Percentiles rank a stretch among this genome's conserved stretches.
phyloP scores from a whole-genome alignment of 176 grass and related monocot genomes.

The Triticum monococcum region DNA sequence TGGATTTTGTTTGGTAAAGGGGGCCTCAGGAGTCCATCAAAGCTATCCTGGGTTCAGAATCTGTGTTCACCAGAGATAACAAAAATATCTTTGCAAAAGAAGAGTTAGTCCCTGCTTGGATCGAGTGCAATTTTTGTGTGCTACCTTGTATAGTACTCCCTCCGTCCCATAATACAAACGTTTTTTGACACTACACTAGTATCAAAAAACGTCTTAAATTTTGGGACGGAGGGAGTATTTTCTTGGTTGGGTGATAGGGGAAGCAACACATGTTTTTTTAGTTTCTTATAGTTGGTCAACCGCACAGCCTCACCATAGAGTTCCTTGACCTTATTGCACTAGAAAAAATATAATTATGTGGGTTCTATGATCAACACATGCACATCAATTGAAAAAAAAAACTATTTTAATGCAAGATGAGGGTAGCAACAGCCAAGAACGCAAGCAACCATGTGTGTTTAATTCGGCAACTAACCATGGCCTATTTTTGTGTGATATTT shows the following conservation, averaged over 20 bases:
- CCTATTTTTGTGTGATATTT: background rate
- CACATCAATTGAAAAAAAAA: background rate
- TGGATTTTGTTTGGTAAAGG: background rate
- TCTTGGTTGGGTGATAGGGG: background rate
- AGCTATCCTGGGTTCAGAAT: background rate
- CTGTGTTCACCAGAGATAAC: background rate
- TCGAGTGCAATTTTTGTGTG: too few species aligned
- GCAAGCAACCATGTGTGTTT: constrained; percentile 7
- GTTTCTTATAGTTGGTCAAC: constrained; percentile 31
- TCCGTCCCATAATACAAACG: too few species aligned
- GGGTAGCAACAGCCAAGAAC: constrained; percentile 24
- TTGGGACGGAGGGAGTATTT: too few species aligned
- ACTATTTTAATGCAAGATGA: background rate
- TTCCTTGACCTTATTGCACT: constrained; percentile 1
- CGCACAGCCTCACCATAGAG: constrained; percentile 5
- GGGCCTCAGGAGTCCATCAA: background rate
- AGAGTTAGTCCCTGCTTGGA: too few species aligned
- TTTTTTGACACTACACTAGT: too few species aligned
- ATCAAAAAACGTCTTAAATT: too few species aligned
- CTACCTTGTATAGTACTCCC: background rate
- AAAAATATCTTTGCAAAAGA: background rate
- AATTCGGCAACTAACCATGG: constrained; percentile 9
- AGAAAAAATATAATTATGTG: background rate
- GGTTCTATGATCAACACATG: constrained; percentile 1
- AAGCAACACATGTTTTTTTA: constrained; percentile 1